Base-by-base conservation (phyloP, 2,329 filamentous ascomycete species). In the Xylariaceae sp. region DNA sequence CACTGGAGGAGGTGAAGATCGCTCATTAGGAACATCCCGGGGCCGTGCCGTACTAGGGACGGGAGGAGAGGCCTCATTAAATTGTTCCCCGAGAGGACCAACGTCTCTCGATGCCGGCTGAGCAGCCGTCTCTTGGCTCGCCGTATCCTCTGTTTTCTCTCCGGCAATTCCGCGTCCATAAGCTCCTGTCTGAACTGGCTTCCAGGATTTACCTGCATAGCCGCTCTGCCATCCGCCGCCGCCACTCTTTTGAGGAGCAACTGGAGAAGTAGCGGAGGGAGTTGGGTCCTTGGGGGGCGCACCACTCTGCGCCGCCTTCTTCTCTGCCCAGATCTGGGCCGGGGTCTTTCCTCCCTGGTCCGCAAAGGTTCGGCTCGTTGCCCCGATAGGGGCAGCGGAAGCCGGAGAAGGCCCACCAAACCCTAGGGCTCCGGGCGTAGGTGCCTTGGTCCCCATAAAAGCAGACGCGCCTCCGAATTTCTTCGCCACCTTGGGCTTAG, bases 241-340 rank as follows among this genome's bases (percentile, higher is more conserved):
- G 42, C 62, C 90, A 64, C 88, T 95, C 66, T 80, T 78, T 69
- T 96, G 90, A 46, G 79, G 77, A 46, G 76, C 69, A 31, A 90
- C 73, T 1, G 84, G 80, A 39, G 82, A 72, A n/a, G 80, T 65
- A 2, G 71, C 63, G 6, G 72, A 58, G 19, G 75, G 67, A 47
- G 73, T 66, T 41, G 80, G 66, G 17, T 75, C 69, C 46, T 77
- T 70, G 28, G 31, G 1, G 12, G 75, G 73, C 45, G 79, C 75
- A 42, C 81, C 86, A 47, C 86, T 80, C 69, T 94, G 85, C 55
- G 85, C 86, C 36, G 89, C 93, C 76, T 97, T 97, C 76, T 92
- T 96, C 76, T 99, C 94, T 0, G 93, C 93, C 94, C 94, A 99
- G 34, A 96, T 75, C 71, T 99, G 94, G 31, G 94, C 92, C 6